Percentiles rank a stretch among this genome's conserved stretches.
Conservation (phyloP, 75 land plant species). For the Picea sitchensis region DNA sequence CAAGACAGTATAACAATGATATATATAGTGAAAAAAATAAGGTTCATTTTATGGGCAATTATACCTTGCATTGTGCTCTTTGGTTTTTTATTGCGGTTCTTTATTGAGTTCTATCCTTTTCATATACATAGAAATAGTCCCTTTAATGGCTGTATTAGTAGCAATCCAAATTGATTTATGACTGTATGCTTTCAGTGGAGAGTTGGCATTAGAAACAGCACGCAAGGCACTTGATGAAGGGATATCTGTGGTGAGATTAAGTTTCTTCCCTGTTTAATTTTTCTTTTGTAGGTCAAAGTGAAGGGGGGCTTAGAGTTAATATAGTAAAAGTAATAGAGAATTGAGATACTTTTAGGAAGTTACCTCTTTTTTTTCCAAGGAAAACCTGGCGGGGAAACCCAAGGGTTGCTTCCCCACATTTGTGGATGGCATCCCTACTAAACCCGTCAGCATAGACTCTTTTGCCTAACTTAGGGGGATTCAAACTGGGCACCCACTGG, state of each 20-base stretch:
- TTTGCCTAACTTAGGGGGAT: no score
- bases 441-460: no score
- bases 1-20: background rate
- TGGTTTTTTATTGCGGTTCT: background rate
- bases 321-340: background rate
- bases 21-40: background rate
- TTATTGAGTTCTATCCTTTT: background rate
- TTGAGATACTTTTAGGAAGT: background rate
- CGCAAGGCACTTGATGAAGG: conserved; percentile 77
- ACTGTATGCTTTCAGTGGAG: conserved; percentile 35
- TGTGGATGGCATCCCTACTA: no score
- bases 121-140: background rate
- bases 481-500: no score
- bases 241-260: conserved; percentile 56
- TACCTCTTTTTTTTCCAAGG: no score
- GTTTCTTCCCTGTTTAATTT: background rate
- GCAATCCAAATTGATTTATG: background rate
- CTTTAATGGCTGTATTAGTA: background rate
- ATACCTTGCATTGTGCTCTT: background rate
- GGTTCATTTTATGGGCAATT: background rate
- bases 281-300: background rate
- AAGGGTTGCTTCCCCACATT: no score
- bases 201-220: conserved; percentile 67
- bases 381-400: no score
- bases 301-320: background rate